Evolutionary conservation across 176 grass and related monocot species (phyloP).

Genomic region (Avena insularis): DNA sequence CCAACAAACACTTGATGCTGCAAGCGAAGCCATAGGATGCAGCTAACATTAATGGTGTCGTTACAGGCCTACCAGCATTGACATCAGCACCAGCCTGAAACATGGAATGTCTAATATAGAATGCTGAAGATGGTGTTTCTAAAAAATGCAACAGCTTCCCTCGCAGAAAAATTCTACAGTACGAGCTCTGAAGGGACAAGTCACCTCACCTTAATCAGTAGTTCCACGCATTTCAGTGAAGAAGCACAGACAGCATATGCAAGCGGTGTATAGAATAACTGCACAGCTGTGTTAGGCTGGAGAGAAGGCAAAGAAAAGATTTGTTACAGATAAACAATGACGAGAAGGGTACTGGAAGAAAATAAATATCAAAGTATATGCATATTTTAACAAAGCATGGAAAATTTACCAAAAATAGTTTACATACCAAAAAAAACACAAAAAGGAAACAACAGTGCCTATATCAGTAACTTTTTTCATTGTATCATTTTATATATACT

Average conservation of each 20-base stretch:
- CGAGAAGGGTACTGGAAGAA: background rate
- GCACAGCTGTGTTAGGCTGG: background rate
- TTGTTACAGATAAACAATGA: background rate
- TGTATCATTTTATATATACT: background rate
- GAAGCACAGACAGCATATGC: background rate
- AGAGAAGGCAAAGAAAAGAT: background rate
- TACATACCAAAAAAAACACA: background rate
- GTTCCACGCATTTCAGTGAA: conserved; percentile 21
- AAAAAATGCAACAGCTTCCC: background rate
- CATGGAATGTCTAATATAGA: conserved; percentile 21
- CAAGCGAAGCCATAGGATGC: conserved; percentile 17
- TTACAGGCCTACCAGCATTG: conserved; percentile 36
- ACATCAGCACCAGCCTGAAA: conserved; percentile 42
- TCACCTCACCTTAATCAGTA: conserved; percentile 36
- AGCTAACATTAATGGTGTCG: conserved; percentile 20
- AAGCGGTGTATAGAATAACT: conserved; percentile 5
- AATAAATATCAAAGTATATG: background rate
- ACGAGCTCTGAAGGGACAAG: background rate
- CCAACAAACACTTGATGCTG: conserved; percentile 28
- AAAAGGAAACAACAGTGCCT: background rate
- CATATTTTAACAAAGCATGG: background rate
- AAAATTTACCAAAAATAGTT: background rate
- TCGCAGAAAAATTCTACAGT: background rate
- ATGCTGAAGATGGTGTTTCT: conserved; percentile 13
- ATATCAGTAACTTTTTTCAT: background rate